These are phyloP conservation scores for Decorospora gaudefroyi DNA, from an alignment of 2,329 filamentous ascomycete genomes.

Conservation along the genomic window DNA sequence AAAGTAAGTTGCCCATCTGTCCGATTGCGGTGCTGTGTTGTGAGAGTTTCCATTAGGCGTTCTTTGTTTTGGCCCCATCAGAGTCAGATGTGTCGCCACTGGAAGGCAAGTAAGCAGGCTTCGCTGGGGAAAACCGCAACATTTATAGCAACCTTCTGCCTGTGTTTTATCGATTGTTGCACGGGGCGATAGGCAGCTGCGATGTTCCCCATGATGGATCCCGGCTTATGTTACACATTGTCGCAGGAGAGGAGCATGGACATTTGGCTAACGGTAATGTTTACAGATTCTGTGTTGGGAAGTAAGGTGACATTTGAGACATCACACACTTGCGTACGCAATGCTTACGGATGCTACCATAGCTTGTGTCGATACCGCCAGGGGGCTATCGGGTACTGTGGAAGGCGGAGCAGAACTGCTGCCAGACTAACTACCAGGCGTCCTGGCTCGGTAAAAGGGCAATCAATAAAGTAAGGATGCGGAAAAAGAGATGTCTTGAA, in stretches of 20 bases:
- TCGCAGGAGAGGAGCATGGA: neutral
- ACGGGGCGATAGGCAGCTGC: constrained; percentile 3
- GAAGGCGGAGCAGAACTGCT: neutral
- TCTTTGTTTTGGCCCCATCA: constrained; percentile 8
- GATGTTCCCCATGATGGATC: constrained; percentile 4
- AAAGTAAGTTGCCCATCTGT: constrained; percentile 66
- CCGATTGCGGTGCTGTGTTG: constrained; percentile 4
- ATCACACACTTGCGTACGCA: neutral
- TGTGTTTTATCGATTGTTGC: constrained; percentile 10
- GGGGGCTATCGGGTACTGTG: neutral
- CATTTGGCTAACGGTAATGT: constrained; percentile 6
- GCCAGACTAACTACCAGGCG: neutral
- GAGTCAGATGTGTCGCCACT: constrained; percentile 10
- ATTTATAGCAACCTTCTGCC: constrained; percentile 21
- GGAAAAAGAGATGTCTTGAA: neutral
- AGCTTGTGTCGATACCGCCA: neutral
- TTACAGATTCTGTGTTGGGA: constrained; percentile 35
- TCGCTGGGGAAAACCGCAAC: constrained; percentile 24
- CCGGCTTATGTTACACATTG: constrained; percentile 12
- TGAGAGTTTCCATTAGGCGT: constrained; percentile 7
- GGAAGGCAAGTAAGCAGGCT: constrained; percentile 4
- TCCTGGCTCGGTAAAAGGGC: neutral
- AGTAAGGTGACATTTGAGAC: constrained; percentile 9
- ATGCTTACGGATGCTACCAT: fast-evolving
- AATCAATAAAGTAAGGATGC: neutral